These are phyloP conservation scores for Agarophyton chilense DNA, from an alignment of 23 red algal species.

Conservation along the genomic window DNA sequence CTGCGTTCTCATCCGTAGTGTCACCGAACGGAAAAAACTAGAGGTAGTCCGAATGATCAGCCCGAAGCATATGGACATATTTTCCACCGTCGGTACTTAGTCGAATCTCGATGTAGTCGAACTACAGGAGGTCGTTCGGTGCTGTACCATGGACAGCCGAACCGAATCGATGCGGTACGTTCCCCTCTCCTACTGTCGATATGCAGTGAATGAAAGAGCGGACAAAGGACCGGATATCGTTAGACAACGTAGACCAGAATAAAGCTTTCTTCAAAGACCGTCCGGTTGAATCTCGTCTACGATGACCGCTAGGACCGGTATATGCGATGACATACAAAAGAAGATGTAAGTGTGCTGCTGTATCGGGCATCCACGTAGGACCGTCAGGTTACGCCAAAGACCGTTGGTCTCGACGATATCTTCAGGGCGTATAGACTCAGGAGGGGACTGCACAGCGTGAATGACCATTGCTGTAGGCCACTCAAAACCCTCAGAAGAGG, in stretches of 20 bases:
- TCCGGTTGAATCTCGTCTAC: neutral
- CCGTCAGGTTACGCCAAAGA: neutral
- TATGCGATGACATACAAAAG: slow-evolving; percentile 9
- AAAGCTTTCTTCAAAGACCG: neutral
- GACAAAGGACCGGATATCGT: slow-evolving; percentile 37
- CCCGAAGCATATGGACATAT: slow-evolving; percentile 24
- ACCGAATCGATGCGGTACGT: slow-evolving; percentile 32
- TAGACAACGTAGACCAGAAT: neutral
- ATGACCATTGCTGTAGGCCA: neutral
- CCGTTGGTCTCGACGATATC: neutral
- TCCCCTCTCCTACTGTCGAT: slow-evolving; percentile 36
- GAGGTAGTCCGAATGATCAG: slow-evolving; percentile 33
- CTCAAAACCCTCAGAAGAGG: neutral
- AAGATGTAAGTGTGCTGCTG: slow-evolving; percentile 16
- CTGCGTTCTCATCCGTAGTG: slow-evolving; percentile 41
- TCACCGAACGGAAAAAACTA: slow-evolving; percentile 8
- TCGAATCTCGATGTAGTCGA: slow-evolving; percentile 44
- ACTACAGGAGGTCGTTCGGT: slow-evolving; percentile 35
- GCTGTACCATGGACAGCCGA: slow-evolving; percentile 6
- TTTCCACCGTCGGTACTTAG: neutral
- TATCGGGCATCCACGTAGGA: slow-evolving; percentile 38
- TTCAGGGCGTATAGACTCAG: neutral
- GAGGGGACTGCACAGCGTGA: neutral
- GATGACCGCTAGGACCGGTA: slow-evolving; percentile 26
- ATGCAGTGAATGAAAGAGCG: slow-evolving; percentile 37